Conservation (phyloP, 148 eudicot genomes). For the Fagopyrum tataricum region DNA sequence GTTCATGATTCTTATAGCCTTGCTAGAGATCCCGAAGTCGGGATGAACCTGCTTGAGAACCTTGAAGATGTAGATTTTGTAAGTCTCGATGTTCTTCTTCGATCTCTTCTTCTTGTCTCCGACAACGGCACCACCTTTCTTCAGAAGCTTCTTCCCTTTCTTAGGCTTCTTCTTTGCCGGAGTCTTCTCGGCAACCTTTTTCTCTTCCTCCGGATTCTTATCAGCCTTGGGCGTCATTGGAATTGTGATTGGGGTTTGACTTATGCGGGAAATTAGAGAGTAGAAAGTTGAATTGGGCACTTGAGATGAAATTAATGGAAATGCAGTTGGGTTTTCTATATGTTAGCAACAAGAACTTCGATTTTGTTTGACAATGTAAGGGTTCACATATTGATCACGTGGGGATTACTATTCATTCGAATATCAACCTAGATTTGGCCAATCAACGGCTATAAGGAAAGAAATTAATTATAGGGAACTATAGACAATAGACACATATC, state of each 20-base stretch:
- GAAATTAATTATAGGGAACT: too few relatives aligned
- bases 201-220: constrained; percentile 36
- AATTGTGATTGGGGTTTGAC: neutral
- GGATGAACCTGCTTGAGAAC: constrained; percentile 9
- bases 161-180: constrained; percentile 38
- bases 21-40: constrained; percentile 1
- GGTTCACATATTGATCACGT: neutral
- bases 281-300: neutral
- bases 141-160: neutral
- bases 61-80: constrained; percentile 11
- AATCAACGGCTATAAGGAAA: neutral
- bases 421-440: neutral
- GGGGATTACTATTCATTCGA: neutral
- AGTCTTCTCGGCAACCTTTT: neutral
- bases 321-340: neutral
- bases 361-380: neutral
- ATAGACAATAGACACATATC: too few relatives aligned
- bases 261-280: neutral
- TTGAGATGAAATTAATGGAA: neutral
- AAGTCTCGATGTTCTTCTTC: neutral
- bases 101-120: neutral
- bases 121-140: neutral
- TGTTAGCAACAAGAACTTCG: neutral
- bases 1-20: constrained; percentile 1
- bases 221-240: constrained; percentile 18